Percentiles rank a stretch among this genome's conserved stretches.
Conservation (phyloP, 1,139 yeast species). For the Suhomyces bokatorum region DNA sequence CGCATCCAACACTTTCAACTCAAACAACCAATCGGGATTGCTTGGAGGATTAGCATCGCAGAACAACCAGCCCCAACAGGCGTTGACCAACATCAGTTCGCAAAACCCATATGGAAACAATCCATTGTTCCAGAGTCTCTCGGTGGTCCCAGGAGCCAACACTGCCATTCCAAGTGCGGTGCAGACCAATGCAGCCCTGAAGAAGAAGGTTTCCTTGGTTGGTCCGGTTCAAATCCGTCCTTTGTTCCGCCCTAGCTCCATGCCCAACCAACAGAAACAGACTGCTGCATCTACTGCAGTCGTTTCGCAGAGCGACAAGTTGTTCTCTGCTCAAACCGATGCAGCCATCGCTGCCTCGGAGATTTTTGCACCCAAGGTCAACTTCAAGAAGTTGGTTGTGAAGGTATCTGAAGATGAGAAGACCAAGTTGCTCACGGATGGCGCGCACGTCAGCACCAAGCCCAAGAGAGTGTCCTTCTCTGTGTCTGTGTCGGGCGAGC, state of each 20-base stretch:
- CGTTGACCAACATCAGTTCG: slow-evolving; percentile 47
- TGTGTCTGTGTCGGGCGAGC: slow-evolving; percentile 2
- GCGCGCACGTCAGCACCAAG: slow-evolving; percentile 4
- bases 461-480: slow-evolving; percentile 12
- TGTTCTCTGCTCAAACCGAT: slow-evolving; percentile 48
- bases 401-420: slow-evolving; percentile 38
- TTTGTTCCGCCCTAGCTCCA: slow-evolving; percentile 8
- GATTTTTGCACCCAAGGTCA: slow-evolving; percentile 65
- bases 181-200: slow-evolving; percentile 3
- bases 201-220: slow-evolving; percentile 9
- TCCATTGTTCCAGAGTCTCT: slow-evolving; percentile 56
- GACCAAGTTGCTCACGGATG: slow-evolving; percentile 13
- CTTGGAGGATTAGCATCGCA: slow-evolving; percentile 18
- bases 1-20: slow-evolving; percentile 5
- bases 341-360: slow-evolving; percentile 70
- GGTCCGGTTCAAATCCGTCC: slow-evolving; percentile 6
- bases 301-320: slow-evolving; percentile 12
- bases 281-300: background rate
- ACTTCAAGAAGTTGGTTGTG: slow-evolving; percentile 57
- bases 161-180: slow-evolving; percentile 6
- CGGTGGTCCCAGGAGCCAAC: slow-evolving; percentile 8
- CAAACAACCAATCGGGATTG: slow-evolving; percentile 5
- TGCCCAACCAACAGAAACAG: slow-evolving; percentile 4
- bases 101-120: slow-evolving; percentile 76
- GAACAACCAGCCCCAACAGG: slow-evolving; percentile 28